A percentile compares a stretch with the other conserved stretches of the same genome.
Evolutionary conservation across 768 basidiomycete species (phyloP).

Genomic region (Leccinum disarticulatum): DNA sequence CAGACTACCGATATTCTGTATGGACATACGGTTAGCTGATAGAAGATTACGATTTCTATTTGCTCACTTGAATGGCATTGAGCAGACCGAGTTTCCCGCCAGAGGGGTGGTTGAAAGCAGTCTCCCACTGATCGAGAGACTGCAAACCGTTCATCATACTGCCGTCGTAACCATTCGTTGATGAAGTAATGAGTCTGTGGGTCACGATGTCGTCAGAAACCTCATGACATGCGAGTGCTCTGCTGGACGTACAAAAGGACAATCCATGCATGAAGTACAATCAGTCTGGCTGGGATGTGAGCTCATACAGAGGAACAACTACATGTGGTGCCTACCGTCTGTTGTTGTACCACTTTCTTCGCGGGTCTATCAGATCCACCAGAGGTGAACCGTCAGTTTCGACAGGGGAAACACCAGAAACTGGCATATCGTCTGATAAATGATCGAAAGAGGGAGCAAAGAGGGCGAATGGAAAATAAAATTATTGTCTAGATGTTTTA

Average conservation of each 20-base stretch:
- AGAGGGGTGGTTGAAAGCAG: conserved; percentile 56
- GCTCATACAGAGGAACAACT: neutral
- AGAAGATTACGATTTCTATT: neutral
- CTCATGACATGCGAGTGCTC: neutral
- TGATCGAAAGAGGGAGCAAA: neutral
- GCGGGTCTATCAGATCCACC: conserved; percentile 60
- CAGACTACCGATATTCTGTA: neutral
- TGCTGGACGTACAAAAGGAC: conserved; percentile 50
- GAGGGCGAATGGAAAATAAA: neutral
- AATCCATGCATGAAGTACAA: conserved; percentile 68
- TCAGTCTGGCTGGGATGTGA: conserved; percentile 41
- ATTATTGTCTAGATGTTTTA: neutral
- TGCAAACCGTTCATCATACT: conserved; percentile 83
- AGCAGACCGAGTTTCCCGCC: neutral
- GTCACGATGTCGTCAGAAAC: neutral
- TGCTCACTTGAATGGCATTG: neutral
- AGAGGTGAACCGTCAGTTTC: conserved; percentile 36
- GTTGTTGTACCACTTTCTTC: conserved; percentile 77
- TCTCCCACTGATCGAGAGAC: conserved; percentile 60
- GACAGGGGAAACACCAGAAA: conserved; percentile 42
- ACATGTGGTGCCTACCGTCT: conserved; percentile 43
- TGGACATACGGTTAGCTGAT: neutral
- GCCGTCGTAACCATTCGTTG: conserved; percentile 75
- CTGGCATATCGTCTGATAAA: conserved; percentile 37
- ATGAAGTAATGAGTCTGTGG: conserved; percentile 67